phyloP scores from a whole-genome alignment of 1,284 basidiomycete species.

The Gymnopus androsaceus region DNA sequence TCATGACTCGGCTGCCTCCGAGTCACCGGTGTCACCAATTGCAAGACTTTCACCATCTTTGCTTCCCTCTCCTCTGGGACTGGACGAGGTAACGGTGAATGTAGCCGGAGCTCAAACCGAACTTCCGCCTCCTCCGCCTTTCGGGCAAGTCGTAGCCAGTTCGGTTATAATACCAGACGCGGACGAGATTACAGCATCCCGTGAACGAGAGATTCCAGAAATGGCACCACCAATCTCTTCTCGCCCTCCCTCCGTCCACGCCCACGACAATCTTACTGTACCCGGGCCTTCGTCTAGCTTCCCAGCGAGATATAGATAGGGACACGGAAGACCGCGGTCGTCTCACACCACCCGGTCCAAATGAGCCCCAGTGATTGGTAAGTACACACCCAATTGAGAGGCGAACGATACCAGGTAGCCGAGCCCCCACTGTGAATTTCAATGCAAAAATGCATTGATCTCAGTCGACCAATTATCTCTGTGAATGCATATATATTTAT shows the following conservation, averaged over 20 bases:
- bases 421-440: no score
- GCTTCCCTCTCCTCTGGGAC: not conserved
- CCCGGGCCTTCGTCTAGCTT: not conserved
- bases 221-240: not conserved
- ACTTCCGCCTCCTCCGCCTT: slow-evolving; percentile 1
- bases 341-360: no score
- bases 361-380: no score
- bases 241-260: not conserved
- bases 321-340: not conserved
- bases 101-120: no score
- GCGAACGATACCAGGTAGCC: no score
- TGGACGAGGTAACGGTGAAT: no score
- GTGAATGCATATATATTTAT: no score
- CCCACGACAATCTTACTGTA: not conserved
- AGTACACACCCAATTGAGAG: no score
- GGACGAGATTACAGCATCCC: not conserved
- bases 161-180: not conserved
- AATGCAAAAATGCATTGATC: no score
- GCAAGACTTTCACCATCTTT: not conserved
- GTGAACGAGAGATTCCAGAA: not conserved
- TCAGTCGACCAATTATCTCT: no score
- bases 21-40: not conserved
- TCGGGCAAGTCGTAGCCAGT: not conserved
- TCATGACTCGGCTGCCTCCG: not conserved
- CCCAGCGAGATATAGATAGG: not conserved